phyloP scores from a whole-genome alignment of 306 rosid genomes.

The barrel medic (Medicago truncatula) region DNA sequence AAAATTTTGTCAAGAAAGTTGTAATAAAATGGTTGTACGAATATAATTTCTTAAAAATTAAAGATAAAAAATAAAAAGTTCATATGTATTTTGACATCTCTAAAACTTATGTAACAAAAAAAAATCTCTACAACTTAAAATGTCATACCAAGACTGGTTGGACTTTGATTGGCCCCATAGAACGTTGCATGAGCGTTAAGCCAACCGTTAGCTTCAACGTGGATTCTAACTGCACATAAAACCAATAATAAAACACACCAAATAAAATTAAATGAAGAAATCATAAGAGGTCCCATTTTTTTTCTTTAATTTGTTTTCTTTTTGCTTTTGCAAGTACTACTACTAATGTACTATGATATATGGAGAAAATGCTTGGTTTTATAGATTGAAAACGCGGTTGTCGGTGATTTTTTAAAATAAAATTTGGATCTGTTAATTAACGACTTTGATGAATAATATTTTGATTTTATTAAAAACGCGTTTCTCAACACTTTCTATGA shows the following conservation, averaged over 20 bases:
- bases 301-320: conserved; percentile 13
- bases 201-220: conserved; percentile 61
- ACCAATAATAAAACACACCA: conserved; percentile 41
- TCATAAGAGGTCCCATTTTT: conserved; percentile 42
- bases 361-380: conserved; percentile 38
- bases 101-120: too few species aligned
- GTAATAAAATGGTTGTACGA: too few species aligned
- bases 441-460: conserved; percentile 3
- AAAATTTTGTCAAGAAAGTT: too few species aligned
- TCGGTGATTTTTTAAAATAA: conserved; percentile 62
- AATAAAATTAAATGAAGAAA: conserved; percentile 40
- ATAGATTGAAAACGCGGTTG: conserved; percentile 60
- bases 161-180: conserved; percentile 77
- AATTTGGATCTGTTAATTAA: conserved; percentile 36
- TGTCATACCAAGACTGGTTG: conserved; percentile 67
- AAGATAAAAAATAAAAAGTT: too few species aligned
- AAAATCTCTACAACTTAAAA: too few species aligned
- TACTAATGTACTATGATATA: conserved; percentile 1
- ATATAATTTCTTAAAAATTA: too few species aligned
- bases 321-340: conserved; percentile 15
- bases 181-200: conserved; percentile 85
- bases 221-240: conserved; percentile 40
- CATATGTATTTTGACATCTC: too few species aligned
- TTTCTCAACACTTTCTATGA: conserved; percentile 29
- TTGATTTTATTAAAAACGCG: conserved; percentile 48